Conservation (phyloP, 371 early-diverging fungal species). For the Lichtheimia ornata region DNA sequence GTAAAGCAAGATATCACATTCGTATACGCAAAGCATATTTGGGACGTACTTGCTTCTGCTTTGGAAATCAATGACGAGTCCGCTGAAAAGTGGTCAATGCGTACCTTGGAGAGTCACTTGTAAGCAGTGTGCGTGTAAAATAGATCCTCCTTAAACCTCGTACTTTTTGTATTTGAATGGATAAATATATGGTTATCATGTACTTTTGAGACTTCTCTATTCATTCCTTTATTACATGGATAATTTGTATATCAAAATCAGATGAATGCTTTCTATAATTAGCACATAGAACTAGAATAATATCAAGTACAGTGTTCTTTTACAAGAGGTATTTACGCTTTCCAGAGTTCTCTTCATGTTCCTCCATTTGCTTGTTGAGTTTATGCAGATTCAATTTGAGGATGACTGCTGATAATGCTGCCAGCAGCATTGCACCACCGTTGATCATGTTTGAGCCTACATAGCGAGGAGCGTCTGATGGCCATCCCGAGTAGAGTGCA, state of each 20-base stretch:
- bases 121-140: constrained; percentile 3
- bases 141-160: too few species aligned
- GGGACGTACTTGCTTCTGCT: constrained; percentile 63
- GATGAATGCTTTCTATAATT: too few species aligned
- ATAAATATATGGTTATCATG: too few species aligned
- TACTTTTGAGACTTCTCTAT: too few species aligned
- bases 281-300: too few species aligned
- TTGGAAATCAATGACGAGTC: constrained; percentile 68
- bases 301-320: not conserved
- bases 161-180: too few species aligned
- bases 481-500: constrained; percentile 52
- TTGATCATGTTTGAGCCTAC: constrained; percentile 53
- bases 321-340: constrained; percentile 15
- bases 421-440: constrained; percentile 49
- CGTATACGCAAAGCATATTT: constrained; percentile 68
- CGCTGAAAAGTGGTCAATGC: constrained; percentile 26
- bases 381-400: constrained; percentile 28
- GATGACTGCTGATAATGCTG: constrained; percentile 35
- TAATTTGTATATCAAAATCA: too few species aligned
- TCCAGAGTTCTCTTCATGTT: constrained; percentile 15
- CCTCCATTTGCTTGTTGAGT: constrained; percentile 35
- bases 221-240: too few species aligned
- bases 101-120: constrained; percentile 34
- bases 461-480: constrained; percentile 49
- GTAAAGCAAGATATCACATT: constrained; percentile 71